Conservation (phyloP, 2,329 filamentous ascomycete species). For the Gyromitra esculenta region DNA sequence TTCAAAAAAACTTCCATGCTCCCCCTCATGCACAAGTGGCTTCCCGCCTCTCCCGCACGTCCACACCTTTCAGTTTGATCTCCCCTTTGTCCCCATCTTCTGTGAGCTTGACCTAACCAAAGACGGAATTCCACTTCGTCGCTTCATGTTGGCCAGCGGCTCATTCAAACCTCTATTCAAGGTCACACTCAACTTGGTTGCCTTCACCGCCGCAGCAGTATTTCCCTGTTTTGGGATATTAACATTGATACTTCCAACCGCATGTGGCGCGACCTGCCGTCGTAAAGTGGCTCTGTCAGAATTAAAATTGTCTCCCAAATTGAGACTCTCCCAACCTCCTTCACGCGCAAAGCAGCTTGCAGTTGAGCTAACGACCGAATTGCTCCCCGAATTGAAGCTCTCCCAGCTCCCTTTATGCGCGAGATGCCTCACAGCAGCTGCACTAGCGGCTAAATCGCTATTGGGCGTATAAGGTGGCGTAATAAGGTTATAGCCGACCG, state of each 20-base stretch:
- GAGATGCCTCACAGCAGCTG: constrained; percentile 13
- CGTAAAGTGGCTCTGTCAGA: constrained; percentile 28
- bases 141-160: constrained; percentile 7
- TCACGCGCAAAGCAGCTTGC: constrained; percentile 22
- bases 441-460: constrained; percentile 18
- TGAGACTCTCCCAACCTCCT: constrained; percentile 37
- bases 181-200: constrained; percentile 27
- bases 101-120: constrained; percentile 37
- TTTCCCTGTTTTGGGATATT: constrained; percentile 25
- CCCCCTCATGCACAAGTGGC: constrained; percentile 11
- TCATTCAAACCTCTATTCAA: constrained; percentile 28
- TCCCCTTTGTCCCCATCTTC: constrained; percentile 33
- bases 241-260: constrained; percentile 11
- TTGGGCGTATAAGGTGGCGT: constrained; percentile 48
- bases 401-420: constrained; percentile 41
- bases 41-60: constrained; percentile 31
- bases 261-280: constrained; percentile 21
- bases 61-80: constrained; percentile 20
- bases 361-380: constrained; percentile 18
- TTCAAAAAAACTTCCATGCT: constrained; percentile 39
- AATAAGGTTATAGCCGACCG: constrained; percentile 22
- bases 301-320: constrained; percentile 36
- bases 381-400: constrained; percentile 38
- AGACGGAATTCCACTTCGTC: constrained; percentile 33
- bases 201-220: constrained; percentile 17